A percentile compares a stretch with the other conserved stretches of the same genome.
These are phyloP conservation scores for Pythium scleroteichum DNA, from an alignment of 352 stramenopile genomes.

Conservation along the genomic window DNA sequence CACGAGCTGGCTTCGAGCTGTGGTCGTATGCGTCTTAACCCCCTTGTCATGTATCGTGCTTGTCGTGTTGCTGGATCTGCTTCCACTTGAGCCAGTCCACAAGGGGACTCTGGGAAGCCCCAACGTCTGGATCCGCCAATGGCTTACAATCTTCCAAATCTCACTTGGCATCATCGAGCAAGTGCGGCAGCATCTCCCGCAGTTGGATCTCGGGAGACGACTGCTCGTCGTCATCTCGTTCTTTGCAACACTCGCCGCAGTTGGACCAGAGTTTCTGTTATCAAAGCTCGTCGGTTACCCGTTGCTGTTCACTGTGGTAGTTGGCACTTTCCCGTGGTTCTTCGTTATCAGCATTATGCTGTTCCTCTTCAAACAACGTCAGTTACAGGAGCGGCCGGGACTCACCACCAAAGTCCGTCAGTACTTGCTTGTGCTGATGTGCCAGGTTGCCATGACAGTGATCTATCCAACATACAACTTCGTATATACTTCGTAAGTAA, in stretches of 20 bases:
- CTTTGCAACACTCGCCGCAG: not conserved
- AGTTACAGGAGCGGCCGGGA: not conserved
- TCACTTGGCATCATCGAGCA: not conserved
- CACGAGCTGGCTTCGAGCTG: conserved; percentile 2
- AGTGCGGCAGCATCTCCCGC: not conserved
- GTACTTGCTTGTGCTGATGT: conserved; percentile 3
- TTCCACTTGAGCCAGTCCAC: conserved; percentile 17
- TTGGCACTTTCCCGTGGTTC: conserved; percentile 5
- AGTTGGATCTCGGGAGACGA: not conserved
- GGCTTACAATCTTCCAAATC: not conserved
- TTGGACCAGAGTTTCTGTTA: not conserved
- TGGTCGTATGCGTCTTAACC: conserved; percentile 13
- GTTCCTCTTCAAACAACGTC: not conserved
- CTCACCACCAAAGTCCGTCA: not conserved
- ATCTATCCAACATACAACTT: conserved; percentile 45
- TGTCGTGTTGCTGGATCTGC: conserved; percentile 5
- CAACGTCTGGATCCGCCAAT: not conserved
- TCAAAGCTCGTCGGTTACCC: conserved; percentile 12
- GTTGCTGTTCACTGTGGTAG: conserved; percentile 11
- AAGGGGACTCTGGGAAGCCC: too few species aligned
- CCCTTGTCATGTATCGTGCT: conserved; percentile 7
- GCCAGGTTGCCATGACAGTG: conserved; percentile 2
- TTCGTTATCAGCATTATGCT: not conserved
- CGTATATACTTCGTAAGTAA: conserved; percentile 35
- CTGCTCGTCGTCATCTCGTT: not conserved